These are phyloP conservation scores for Casaregolazyma lundiana DNA, from an alignment of 1,139 yeast species.

Conservation along the genomic window DNA sequence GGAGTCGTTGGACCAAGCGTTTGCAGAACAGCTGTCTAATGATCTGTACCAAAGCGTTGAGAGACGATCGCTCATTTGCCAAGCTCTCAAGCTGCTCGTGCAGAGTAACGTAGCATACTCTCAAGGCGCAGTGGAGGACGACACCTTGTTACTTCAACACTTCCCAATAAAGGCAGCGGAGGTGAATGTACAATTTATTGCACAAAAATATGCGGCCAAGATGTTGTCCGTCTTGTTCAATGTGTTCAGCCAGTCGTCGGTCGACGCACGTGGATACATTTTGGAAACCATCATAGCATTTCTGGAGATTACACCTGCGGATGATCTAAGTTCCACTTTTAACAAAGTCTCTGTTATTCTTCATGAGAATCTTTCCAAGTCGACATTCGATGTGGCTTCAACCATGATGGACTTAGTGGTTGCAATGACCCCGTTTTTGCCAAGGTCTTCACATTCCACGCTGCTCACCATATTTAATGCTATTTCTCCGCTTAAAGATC, in stretches of 20 bases:
- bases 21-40: slow-evolving; percentile 75
- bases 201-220: slow-evolving; percentile 61
- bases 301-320: slow-evolving; percentile 62
- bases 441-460: slow-evolving; percentile 63
- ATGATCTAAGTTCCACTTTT: slow-evolving; percentile 70
- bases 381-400: slow-evolving; percentile 49
- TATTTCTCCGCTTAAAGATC: slow-evolving; percentile 54
- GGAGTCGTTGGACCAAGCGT: slow-evolving; percentile 60
- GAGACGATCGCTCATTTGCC: slow-evolving; percentile 74
- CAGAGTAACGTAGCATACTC: slow-evolving; percentile 65
- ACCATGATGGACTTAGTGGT: slow-evolving; percentile 91
- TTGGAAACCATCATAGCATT: slow-evolving; percentile 82
- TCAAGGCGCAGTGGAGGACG: slow-evolving; percentile 55
- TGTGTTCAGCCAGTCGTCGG: slow-evolving; percentile 79
- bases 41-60: slow-evolving; percentile 70
- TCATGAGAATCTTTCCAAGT: slow-evolving; percentile 58
- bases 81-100: slow-evolving; percentile 70
- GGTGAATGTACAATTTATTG: slow-evolving; percentile 55
- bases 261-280: slow-evolving; percentile 78
- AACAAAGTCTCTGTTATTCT: slow-evolving; percentile 78
- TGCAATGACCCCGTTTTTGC: slow-evolving; percentile 79
- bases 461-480: slow-evolving; percentile 71
- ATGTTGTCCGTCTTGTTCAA: slow-evolving; percentile 83
- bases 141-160: slow-evolving; percentile 54
- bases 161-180: slow-evolving; percentile 56